Base-by-base conservation (phyloP, 441 rosid species). In the Adansonia madagascariensis region DNA sequence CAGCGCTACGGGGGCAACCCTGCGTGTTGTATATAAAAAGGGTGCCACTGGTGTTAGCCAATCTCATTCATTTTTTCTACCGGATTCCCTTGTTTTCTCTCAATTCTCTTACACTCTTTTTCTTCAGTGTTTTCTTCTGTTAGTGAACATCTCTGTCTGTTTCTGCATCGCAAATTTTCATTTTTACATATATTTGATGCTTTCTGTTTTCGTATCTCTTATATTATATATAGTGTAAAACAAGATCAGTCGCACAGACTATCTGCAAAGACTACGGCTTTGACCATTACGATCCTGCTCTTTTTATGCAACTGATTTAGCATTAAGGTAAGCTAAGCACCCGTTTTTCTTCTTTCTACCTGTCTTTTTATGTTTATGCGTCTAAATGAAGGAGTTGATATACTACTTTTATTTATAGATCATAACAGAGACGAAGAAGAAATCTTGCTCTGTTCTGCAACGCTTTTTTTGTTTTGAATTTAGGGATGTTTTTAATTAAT, bases 121-220 rank as follows among this genome's bases (percentile, higher is more conserved):
- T 59, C 64, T 11, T 60, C 31, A 24, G 39, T 60, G 2, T 56
- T 56, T 56, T 56, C 60, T 18, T 56, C 60, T 18, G 24, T 56
- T 17, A 56, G 24, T 18, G 59, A 55, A 22, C 20, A 3, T 56
- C 20, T 9, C 9, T 56, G 11, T 17, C 18, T 17, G 10, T 61
- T 24, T 4, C 66, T 3, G 8, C 66, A 3, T 61, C 41, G 14
- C 17, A 61, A 12, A 11, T 3, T 22, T 53, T 67, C 50, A 41
- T 64, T 15, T 75, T 8, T 71, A 8, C 43, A 65, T 74, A 20
- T 60, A 7, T 62, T 75, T 80, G 75, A 74, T 63, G 85, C 68
- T 69, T 49, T 71, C 43, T 73, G 65, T 84, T 80, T 68, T 75
- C 18, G 20, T 39, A 5, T 63, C 46, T 63, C 11, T 35, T 14